A percentile compares a stretch with the other conserved stretches of the same genome.
phyloP scores from a whole-genome alignment of 2,329 filamentous ascomycete genomes.

The Ophiobolus disseminans region DNA sequence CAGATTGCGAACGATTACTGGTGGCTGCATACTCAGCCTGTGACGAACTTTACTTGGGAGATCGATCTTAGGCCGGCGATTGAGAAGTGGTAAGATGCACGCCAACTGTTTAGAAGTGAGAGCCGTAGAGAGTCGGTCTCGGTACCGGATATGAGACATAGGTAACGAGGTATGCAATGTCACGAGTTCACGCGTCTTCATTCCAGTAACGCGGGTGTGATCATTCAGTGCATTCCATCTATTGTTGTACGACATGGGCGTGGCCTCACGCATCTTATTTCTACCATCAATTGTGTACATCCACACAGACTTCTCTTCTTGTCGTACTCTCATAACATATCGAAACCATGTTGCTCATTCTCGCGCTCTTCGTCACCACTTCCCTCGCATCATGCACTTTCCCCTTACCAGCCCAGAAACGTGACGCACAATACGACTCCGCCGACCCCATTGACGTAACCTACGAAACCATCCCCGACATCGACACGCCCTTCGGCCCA shows the following conservation, averaged over 20 bases:
- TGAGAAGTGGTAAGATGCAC: constrained; percentile 76
- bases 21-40: constrained; percentile 80
- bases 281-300: background rate
- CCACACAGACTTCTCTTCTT: background rate
- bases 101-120: too few species aligned
- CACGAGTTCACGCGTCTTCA: constrained; percentile 3
- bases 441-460: too few species aligned
- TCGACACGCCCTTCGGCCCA: background rate
- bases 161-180: background rate
- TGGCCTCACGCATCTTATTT: background rate
- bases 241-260: background rate
- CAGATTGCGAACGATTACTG: constrained; percentile 89
- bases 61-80: constrained; percentile 80
- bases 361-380: background rate
- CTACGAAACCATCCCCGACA: too few species aligned
- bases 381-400: background rate
- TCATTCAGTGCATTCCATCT: background rate
- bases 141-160: background rate
- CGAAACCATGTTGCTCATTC: background rate
- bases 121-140: too few species aligned
- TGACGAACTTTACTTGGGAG: constrained; percentile 81
- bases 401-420: background rate
- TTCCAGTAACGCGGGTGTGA: background rate
- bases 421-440: background rate
- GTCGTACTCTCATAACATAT: background rate